Conservation (phyloP, 164 flowering plant genomes). For the Platanus orientalis region DNA sequence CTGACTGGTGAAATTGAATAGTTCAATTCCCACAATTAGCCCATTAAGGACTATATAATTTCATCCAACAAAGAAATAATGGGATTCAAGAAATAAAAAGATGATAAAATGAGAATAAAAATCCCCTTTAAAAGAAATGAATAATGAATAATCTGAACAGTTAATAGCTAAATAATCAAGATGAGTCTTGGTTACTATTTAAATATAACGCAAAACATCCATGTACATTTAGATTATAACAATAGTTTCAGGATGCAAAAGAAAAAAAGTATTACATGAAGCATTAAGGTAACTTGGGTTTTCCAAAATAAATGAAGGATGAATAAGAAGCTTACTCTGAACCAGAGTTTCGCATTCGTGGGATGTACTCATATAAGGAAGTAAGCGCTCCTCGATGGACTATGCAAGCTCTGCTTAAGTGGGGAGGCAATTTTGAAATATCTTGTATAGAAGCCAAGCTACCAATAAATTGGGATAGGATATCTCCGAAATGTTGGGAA, state of each 20-base stretch:
- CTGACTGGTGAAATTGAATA: too few relatives aligned
- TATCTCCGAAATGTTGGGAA: conserved; percentile 95
- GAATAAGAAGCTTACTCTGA: conserved; percentile 46
- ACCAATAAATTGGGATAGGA: conserved; percentile 72
- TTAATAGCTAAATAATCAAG: too few relatives aligned
- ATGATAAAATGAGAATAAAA: too few relatives aligned
- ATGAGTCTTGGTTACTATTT: too few relatives aligned
- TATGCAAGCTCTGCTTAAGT: conserved; percentile 87
- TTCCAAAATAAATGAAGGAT: background rate
- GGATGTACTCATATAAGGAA: conserved; percentile 77
- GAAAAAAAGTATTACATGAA: conserved; percentile 1
- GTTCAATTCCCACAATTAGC: too few relatives aligned
- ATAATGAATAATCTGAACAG: too few relatives aligned
- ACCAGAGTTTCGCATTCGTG: conserved; percentile 72
- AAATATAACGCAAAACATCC: background rate
- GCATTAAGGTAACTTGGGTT: background rate
- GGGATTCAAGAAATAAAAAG: too few relatives aligned
- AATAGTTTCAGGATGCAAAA: background rate
- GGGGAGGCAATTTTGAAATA: conserved; percentile 56
- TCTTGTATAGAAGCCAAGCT: conserved; percentile 57
- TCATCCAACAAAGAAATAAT: too few relatives aligned
- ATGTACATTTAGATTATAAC: background rate
- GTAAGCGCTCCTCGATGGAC: conserved; percentile 72
- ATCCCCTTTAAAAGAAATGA: too few relatives aligned
- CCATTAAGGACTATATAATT: too few relatives aligned